These are phyloP conservation scores for Cladophialophora exuberans DNA, from an alignment of 2,329 filamentous ascomycete species.

Conservation along the genomic window DNA sequence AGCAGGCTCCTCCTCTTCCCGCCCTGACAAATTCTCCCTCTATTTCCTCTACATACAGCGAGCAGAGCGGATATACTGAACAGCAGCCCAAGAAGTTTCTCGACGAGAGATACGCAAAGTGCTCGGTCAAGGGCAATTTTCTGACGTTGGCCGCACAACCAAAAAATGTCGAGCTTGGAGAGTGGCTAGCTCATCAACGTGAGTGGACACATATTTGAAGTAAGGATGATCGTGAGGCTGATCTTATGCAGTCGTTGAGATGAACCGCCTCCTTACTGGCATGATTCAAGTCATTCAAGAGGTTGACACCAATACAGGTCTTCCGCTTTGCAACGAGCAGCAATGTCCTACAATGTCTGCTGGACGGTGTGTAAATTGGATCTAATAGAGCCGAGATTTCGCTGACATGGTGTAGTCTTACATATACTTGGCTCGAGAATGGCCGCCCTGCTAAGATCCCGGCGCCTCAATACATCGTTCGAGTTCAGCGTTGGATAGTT, in stretches of 20 bases:
- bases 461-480: constrained; percentile 88
- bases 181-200: constrained; percentile 97
- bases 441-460: constrained; percentile 89
- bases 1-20: constrained; percentile 37
- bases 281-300: constrained; percentile 89
- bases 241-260: constrained; percentile 75
- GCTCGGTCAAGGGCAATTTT: constrained; percentile 97
- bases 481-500: constrained; percentile 96
- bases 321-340: constrained; percentile 79
- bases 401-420: constrained; percentile 65
- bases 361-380: constrained; percentile 71
- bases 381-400: neutral
- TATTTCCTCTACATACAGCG: constrained; percentile 42
- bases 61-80: constrained; percentile 43
- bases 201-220: constrained; percentile 33
- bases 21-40: constrained; percentile 45
- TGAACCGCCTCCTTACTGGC: constrained; percentile 84
- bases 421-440: constrained; percentile 94
- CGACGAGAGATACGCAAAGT: constrained; percentile 64
- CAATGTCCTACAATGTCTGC: constrained; percentile 93
- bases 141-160: constrained; percentile 92
- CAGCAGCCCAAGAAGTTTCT: constrained; percentile 55
- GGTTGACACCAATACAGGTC: constrained; percentile 73
- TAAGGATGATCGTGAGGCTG: constrained; percentile 12
- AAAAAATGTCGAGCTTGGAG: constrained; percentile 88